phyloP scores from a whole-genome alignment of 805 yeast genomes.

The Yarrowia sp. region DNA sequence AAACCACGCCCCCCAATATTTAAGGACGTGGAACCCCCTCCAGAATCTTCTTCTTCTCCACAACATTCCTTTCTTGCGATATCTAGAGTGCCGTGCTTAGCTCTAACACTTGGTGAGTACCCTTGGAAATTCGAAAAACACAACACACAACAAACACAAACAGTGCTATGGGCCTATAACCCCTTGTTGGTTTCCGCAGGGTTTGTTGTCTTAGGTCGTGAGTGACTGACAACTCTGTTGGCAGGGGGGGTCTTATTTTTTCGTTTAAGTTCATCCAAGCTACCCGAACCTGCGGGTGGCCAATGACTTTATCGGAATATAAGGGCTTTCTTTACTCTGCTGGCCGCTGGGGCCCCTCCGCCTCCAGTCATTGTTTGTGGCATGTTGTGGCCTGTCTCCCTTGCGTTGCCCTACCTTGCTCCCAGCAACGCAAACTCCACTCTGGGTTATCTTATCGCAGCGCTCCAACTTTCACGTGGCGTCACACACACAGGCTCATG shows the following conservation, averaged over 20 bases:
- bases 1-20: conserved; percentile 1
- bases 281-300: conserved; percentile 23
- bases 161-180: conserved; percentile 20
- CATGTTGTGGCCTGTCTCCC: not conserved
- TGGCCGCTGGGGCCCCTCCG: too few species aligned
- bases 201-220: conserved; percentile 27
- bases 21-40: not conserved
- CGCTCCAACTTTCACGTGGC: conserved; percentile 38
- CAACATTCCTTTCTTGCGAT: conserved; percentile 21
- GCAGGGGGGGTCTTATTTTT: conserved; percentile 26
- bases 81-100: conserved; percentile 34
- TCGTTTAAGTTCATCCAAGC: conserved; percentile 17
- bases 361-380: not conserved
- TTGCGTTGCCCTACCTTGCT: not conserved
- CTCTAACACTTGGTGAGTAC: conserved; percentile 33
- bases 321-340: too few species aligned
- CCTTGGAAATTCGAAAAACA: not conserved
- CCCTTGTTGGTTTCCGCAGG: conserved; percentile 37
- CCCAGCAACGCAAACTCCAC: conserved; percentile 18
- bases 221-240: conserved; percentile 27
- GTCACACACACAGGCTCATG: conserved; percentile 17
- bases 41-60: conserved; percentile 7
- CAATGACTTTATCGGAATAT: too few species aligned
- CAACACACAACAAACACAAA: conserved; percentile 8
- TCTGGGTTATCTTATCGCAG: conserved; percentile 33